Conservation (phyloP, 2,329 filamentous ascomycete species). For the Chaetoscypha palmicola region DNA sequence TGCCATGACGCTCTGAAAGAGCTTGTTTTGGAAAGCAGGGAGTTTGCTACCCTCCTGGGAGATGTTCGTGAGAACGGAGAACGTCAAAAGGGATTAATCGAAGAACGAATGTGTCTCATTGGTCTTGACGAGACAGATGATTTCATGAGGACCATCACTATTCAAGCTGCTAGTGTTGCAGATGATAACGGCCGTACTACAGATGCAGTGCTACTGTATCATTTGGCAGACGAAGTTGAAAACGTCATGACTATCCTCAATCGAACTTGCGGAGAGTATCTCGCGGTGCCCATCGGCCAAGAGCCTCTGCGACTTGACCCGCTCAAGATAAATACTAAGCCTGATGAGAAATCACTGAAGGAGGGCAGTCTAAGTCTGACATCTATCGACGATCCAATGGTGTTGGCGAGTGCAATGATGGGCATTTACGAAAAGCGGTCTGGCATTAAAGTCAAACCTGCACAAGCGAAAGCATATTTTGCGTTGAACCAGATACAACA, state of each 20-base stretch:
- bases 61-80: slow-evolving; percentile 83
- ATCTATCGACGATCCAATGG: slow-evolving; percentile 58
- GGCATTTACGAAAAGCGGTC: slow-evolving; percentile 40
- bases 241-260: slow-evolving; percentile 88
- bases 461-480: slow-evolving; percentile 51
- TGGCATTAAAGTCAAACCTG: slow-evolving; percentile 35
- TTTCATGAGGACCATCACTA: slow-evolving; percentile 84
- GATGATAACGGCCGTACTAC: slow-evolving; percentile 91
- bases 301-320: slow-evolving; percentile 63
- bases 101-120: slow-evolving; percentile 76
- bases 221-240: slow-evolving; percentile 91
- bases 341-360: slow-evolving; percentile 9
- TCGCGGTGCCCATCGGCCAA: slow-evolving; percentile 79
- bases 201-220: slow-evolving; percentile 89
- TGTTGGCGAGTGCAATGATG: slow-evolving; percentile 56
- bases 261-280: slow-evolving; percentile 80
- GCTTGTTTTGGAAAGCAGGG: slow-evolving; percentile 90
- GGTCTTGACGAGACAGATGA: slow-evolving; percentile 72
- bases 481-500: slow-evolving; percentile 16
- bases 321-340: slow-evolving; percentile 34
- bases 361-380: slow-evolving; percentile 51
- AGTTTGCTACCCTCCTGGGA: slow-evolving; percentile 89
- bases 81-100: slow-evolving; percentile 79
- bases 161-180: slow-evolving; percentile 84
- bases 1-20: slow-evolving; percentile 92